These are phyloP conservation scores for Diutina neorugosa DNA, from an alignment of 1,139 yeast species.

Conservation along the genomic window DNA sequence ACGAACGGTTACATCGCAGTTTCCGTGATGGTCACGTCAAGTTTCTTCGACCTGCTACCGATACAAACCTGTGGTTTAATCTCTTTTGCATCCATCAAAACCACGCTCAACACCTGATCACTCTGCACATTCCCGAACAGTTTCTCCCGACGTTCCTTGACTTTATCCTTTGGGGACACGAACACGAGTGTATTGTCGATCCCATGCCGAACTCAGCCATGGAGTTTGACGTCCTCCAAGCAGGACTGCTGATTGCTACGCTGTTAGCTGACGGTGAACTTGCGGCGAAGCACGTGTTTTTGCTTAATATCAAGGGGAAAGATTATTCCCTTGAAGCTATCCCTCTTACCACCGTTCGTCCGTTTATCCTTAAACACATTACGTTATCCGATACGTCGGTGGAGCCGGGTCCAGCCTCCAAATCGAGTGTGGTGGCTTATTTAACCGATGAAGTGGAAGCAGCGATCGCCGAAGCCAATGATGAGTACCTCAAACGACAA, in stretches of 20 bases:
- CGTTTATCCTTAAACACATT: constrained; percentile 66
- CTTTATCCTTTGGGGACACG: constrained; percentile 93
- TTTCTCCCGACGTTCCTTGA: constrained; percentile 75
- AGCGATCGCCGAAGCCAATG: constrained; percentile 34
- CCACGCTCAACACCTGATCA: constrained; percentile 65
- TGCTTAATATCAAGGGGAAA: constrained; percentile 49
- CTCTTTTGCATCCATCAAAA: constrained; percentile 89
- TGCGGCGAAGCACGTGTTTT: constrained; percentile 58
- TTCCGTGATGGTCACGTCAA: constrained; percentile 73
- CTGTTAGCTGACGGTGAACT: constrained; percentile 82
- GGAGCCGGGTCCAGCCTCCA: constrained; percentile 52
- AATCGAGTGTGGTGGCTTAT: constrained; percentile 56
- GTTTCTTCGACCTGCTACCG: constrained; percentile 58
- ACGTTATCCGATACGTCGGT: constrained; percentile 42
- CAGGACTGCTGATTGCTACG: constrained; percentile 93
- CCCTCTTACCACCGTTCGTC: constrained; percentile 63
- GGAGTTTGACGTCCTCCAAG: constrained; percentile 74
- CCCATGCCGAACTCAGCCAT: constrained; percentile 54
- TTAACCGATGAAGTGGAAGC: constrained; percentile 49
- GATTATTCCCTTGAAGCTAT: constrained; percentile 55
- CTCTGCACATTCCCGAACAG: constrained; percentile 74
- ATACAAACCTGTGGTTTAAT: constrained; percentile 66
- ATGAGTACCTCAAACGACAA: constrained; percentile 4
- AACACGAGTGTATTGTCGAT: constrained; percentile 82
- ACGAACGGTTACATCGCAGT: constrained; percentile 74